Evolutionary conservation across 2,329 filamentous ascomycete species (phyloP).

Genomic region (Clarireedia hainanense): DNA sequence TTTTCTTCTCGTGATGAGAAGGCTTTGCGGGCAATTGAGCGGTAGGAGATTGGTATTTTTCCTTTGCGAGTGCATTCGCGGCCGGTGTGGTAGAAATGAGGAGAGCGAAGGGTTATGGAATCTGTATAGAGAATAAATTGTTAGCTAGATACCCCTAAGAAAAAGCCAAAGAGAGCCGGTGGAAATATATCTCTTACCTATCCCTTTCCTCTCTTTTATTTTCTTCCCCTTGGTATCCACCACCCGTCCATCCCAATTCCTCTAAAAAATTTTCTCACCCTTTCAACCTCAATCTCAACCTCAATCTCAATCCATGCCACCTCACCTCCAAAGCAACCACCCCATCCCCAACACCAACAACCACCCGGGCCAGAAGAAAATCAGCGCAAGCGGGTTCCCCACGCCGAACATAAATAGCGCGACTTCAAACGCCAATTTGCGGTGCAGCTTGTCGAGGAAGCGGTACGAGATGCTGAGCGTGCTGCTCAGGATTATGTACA

Average conservation of each 20-base stretch:
- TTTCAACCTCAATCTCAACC: not conserved
- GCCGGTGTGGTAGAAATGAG: too few relatives aligned
- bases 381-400: slow-evolving; percentile 21
- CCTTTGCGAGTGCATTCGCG: too few relatives aligned
- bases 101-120: not conserved
- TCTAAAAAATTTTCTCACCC: not conserved
- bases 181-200: not conserved
- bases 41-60: too few relatives aligned
- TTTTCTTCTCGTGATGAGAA: slow-evolving; percentile 61
- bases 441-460: slow-evolving; percentile 6
- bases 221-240: not conserved
- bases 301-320: not conserved
- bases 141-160: slow-evolving; percentile 7
- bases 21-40: not conserved
- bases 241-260: too few relatives aligned
- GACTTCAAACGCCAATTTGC: slow-evolving; percentile 24
- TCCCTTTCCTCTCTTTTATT: slow-evolving; percentile 11
- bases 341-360: slow-evolving; percentile 13
- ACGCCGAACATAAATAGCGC: slow-evolving; percentile 24
- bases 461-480: slow-evolving; percentile 14
- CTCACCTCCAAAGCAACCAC: not conserved
- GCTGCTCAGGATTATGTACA: slow-evolving; percentile 15
- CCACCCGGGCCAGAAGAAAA: slow-evolving; percentile 30
- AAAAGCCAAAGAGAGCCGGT: not conserved
- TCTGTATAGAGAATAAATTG: not conserved